Conservation (phyloP, 306 rosid genomes). For the Prunus kanzakura region DNA sequence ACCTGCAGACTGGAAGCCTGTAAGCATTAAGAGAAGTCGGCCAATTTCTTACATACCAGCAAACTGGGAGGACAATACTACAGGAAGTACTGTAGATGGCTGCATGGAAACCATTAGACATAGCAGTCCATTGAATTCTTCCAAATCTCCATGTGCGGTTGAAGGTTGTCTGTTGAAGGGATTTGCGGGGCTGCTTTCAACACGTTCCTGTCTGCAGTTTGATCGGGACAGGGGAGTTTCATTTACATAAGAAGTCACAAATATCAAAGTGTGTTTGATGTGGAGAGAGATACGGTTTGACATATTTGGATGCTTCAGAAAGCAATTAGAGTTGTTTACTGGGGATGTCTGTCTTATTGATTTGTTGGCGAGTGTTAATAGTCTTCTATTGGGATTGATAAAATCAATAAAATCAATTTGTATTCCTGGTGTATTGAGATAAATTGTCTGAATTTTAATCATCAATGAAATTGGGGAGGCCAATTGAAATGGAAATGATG, state of each 20-base stretch:
- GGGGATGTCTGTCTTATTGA: neutral
- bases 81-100: constrained; percentile 40
- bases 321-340: neutral
- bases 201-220: constrained; percentile 47
- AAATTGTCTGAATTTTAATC: neutral
- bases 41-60: constrained; percentile 18
- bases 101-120: constrained; percentile 50
- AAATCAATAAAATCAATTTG: neutral
- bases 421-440: neutral
- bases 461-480: neutral
- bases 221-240: constrained; percentile 58
- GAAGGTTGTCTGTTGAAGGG: constrained; percentile 88
- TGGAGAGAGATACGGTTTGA: neutral
- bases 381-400: neutral
- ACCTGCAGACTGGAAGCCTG: constrained; percentile 29
- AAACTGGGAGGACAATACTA: constrained; percentile 30
- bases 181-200: constrained; percentile 75
- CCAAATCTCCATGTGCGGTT: constrained; percentile 78
- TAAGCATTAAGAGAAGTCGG: constrained; percentile 51
- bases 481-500: neutral
- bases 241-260: constrained; percentile 32
- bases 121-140: constrained; percentile 50
- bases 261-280: neutral
- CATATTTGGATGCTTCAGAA: neutral
- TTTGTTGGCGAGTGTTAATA: neutral